These are phyloP conservation scores for Populus pruinosa DNA, from an alignment of 345 rosid species.

Conservation along the genomic window DNA sequence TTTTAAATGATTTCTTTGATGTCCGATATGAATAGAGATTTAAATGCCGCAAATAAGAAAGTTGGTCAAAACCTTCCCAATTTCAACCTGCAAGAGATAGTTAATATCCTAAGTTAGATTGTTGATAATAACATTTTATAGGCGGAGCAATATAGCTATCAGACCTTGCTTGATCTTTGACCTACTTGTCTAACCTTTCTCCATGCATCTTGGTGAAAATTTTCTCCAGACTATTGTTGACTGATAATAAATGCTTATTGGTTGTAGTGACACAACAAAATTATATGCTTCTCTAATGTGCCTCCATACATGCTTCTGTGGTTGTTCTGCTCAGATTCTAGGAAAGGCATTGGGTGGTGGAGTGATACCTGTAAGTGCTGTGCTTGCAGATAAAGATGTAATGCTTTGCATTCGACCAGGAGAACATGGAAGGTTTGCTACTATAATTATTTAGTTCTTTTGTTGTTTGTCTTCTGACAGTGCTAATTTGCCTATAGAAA, in stretches of 20 bases:
- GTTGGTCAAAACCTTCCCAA: neutral
- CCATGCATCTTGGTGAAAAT: neutral
- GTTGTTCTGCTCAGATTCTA: conserved; percentile 46
- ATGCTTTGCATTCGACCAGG: conserved; percentile 96
- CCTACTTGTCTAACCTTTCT: neutral
- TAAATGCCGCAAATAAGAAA: neutral
- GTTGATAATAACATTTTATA: neutral
- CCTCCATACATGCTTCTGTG: neutral
- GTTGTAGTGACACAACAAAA: neutral
- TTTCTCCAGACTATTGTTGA: neutral
- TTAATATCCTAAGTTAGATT: neutral
- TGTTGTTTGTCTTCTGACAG: neutral
- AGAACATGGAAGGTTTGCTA: conserved; percentile 83
- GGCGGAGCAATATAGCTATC: neutral
- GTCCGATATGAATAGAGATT: neutral
- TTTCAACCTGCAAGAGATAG: neutral
- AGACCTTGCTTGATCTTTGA: neutral
- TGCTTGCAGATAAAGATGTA: conserved; percentile 78
- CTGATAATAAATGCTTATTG: neutral
- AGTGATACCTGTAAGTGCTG: conserved; percentile 90
- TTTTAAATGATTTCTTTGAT: neutral
- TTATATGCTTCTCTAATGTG: neutral
- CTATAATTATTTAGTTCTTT: conserved; percentile 3
- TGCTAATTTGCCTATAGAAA: neutral
- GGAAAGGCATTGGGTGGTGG: conserved; percentile 99